A percentile compares a stretch with the other conserved stretches of the same genome.
phyloP scores from a whole-genome alignment of 2,329 filamentous ascomycete genomes.

The Pseudogymnoascus pannorum region DNA sequence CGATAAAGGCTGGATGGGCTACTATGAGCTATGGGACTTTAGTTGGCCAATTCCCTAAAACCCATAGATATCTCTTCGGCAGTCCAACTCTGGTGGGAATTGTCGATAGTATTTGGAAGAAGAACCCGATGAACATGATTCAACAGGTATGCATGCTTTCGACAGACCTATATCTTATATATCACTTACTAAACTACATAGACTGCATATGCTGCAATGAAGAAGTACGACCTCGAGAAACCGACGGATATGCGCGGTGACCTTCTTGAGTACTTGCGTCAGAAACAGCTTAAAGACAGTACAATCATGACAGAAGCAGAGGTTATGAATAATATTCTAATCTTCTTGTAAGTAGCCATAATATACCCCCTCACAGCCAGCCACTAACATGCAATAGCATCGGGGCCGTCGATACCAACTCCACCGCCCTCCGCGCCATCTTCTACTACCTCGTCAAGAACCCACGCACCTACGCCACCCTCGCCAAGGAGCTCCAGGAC shows the following conservation, averaged over 20 bases:
- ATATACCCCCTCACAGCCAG: too few species aligned
- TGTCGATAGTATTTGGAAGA: neutral
- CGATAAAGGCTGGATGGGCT: slow-evolving; percentile 10
- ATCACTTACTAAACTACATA: neutral
- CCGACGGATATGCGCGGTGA: neutral
- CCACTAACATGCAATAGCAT: neutral
- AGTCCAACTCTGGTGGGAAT: slow-evolving; percentile 1
- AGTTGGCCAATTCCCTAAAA: slow-evolving; percentile 6
- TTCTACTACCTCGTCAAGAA: slow-evolving; percentile 17
- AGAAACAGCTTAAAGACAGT: neutral
- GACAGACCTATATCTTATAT: neutral
- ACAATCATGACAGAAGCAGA: neutral
- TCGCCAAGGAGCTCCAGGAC: slow-evolving; percentile 13
- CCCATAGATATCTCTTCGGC: slow-evolving; percentile 10
- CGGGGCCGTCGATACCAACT: slow-evolving; percentile 16
- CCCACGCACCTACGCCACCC: slow-evolving; percentile 8
- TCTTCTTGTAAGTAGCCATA: neutral
- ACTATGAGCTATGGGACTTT: slow-evolving; percentile 2
- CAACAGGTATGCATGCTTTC: neutral
- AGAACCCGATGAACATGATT: slow-evolving; percentile 2
- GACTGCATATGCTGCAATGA: neutral
- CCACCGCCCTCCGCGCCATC: slow-evolving; percentile 13
- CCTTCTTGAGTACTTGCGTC: neutral
- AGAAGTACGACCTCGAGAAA: slow-evolving; percentile 1
- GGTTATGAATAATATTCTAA: neutral